A percentile compares a stretch with the other conserved stretches of the same genome.
phyloP scores from a whole-genome alignment of 2,329 filamentous ascomycete species.

The Dactylellina parvicollis region DNA sequence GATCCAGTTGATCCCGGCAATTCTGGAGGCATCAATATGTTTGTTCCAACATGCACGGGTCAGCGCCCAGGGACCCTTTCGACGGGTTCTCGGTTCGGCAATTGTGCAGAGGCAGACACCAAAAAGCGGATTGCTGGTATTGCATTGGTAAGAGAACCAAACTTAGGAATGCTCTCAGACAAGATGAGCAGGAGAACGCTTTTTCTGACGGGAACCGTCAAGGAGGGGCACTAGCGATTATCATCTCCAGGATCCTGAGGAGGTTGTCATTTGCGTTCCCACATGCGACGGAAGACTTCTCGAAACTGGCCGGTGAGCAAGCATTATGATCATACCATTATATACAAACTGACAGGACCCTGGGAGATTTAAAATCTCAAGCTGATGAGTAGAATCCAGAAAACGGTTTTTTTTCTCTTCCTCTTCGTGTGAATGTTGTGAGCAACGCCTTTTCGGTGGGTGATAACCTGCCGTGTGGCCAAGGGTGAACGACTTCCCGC shows the following conservation, averaged over 20 bases:
- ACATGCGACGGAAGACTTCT: conserved; percentile 19
- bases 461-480: conserved; percentile 27
- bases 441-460: background rate
- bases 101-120: background rate
- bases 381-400: conserved; percentile 14
- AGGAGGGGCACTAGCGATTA: conserved; percentile 24
- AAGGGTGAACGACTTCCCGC: conserved; percentile 37
- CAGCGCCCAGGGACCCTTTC: background rate
- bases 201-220: background rate
- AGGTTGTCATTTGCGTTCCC: conserved; percentile 7
- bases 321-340: conserved; percentile 29
- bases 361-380: conserved; percentile 6
- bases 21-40: too few species aligned
- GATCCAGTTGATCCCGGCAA: background rate
- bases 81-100: conserved; percentile 3
- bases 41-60: background rate
- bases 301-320: conserved; percentile 27
- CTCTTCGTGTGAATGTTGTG: background rate
- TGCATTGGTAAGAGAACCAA: background rate
- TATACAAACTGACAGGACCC: conserved; percentile 3
- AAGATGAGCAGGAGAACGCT: background rate
- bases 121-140: background rate
- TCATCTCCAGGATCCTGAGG: conserved; percentile 3
- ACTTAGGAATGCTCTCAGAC: background rate
- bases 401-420: background rate